Evolutionary conservation across 2,329 filamentous ascomycete genomes (phyloP).

Genomic region (Sporothrix humicola): DNA sequence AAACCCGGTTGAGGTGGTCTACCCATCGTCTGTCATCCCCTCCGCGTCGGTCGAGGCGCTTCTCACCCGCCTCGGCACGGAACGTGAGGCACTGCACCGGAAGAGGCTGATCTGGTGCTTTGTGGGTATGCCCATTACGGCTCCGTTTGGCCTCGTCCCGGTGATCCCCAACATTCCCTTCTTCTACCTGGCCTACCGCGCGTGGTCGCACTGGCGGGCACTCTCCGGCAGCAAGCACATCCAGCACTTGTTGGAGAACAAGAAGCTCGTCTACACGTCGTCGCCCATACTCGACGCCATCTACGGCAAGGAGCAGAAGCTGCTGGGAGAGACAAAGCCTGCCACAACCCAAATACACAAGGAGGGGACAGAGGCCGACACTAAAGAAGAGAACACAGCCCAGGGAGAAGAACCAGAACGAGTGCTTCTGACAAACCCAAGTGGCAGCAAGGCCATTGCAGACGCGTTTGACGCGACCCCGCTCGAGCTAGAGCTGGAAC

Average conservation of each 20-base stretch:
- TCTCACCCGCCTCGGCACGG: slow-evolving; percentile 74
- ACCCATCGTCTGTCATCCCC: slow-evolving; percentile 73
- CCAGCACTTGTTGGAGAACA: slow-evolving; percentile 77
- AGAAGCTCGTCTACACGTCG: slow-evolving; percentile 69
- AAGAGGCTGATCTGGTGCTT: slow-evolving; percentile 81
- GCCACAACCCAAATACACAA: slow-evolving; percentile 36
- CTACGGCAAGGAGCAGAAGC: slow-evolving; percentile 57
- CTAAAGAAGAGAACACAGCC: slow-evolving; percentile 30
- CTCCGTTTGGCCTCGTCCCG: slow-evolving; percentile 82
- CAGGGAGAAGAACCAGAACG: slow-evolving; percentile 48
- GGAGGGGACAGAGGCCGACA: slow-evolving; percentile 29
- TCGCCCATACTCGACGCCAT: slow-evolving; percentile 74
- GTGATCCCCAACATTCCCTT: slow-evolving; percentile 95
- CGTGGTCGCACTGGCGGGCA: slow-evolving; percentile 91
- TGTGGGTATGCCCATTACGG: slow-evolving; percentile 79
- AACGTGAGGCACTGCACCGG: slow-evolving; percentile 78
- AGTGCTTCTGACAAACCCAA: slow-evolving; percentile 48
- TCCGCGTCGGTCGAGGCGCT: slow-evolving; percentile 66
- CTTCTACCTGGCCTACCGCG: slow-evolving; percentile 91
- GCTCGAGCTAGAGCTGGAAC: slow-evolving; percentile 73
- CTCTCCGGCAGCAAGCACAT: slow-evolving; percentile 83
- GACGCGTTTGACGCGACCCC: slow-evolving; percentile 70
- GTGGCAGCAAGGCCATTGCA: slow-evolving; percentile 44
- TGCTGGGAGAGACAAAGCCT: slow-evolving; percentile 40
- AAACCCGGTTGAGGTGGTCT: slow-evolving; percentile 72